Evolutionary conservation across 495 filamentous ascomycete genomes (phyloP), one percentile per base, ranked within the genome.

Genomic region (Aspergillus nidulans): DNA sequence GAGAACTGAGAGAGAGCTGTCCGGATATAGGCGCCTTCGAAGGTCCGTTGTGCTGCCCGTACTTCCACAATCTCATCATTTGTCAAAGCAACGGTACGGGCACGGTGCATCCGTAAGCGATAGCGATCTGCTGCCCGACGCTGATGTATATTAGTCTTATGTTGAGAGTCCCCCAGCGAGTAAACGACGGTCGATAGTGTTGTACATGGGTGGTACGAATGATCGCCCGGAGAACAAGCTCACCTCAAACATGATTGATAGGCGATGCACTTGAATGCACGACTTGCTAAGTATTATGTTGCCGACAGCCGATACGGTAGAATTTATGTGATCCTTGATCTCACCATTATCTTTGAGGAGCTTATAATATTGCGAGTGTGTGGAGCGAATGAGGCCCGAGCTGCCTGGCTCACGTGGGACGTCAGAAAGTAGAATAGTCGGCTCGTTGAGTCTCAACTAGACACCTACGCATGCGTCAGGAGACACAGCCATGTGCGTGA

Each of bases 11-110:
- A 87, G 28, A 97, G 84, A 0, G 92, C 90, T 0, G 94, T 98
- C 48, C 94, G 90, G 57, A 96, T 84, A 72, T 98, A 98, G 28
- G 94, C 95, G 1, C 94, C 94, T 76, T 97, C 94, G 60, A 97
- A 98, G 15, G 94, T 98, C 16, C 94, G 82, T 69, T 98, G 94
- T 4, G 92, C 88, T 0, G 92, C 92, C 53, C 92, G 90, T 61
- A 97, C 87, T 67, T 97, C 92, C 49, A 96, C 88, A 10, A 98
- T 82, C 66, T 98, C 94, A 57, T 84, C 75, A 15, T 82, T 75
- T 5, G 91, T 94, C 43, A 96, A 80, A 19, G 92, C 77, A 6
- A 95, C 89, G 28, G 86, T 89, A 41, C 88, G 83, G 45, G 92
- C 91, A 32, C 92, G 85, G 77, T 96, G 92, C 58, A 88, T 76